phyloP scores from a whole-genome alignment of 225 moss, liverwort and hornwort genomes.

The Climacium dendroides region DNA sequence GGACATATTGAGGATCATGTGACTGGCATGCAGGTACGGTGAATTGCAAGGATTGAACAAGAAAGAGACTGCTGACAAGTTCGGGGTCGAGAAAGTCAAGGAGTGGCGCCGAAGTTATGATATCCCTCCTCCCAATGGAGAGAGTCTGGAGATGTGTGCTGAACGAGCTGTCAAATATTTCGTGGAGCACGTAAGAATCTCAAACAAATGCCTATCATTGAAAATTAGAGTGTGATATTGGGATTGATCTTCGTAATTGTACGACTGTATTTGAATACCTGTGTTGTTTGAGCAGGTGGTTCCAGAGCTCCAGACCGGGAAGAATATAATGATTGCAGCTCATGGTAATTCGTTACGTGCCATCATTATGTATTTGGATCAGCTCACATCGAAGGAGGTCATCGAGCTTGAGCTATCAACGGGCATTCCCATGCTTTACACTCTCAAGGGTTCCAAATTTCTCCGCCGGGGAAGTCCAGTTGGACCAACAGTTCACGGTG shows the following conservation, averaged over 20 bases:
- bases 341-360: conserved; percentile 88
- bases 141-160: conserved; percentile 89
- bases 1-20: not conserved
- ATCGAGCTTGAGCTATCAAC: conserved; percentile 93
- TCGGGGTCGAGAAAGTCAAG: conserved; percentile 64
- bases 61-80: conserved; percentile 89
- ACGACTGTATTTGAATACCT: not conserved
- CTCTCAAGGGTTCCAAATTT: conserved; percentile 52
- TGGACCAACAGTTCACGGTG: conserved; percentile 58
- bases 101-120: conserved; percentile 87
- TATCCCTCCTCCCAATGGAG: conserved; percentile 87
- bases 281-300: conserved; percentile 46
- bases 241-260: not conserved
- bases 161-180: conserved; percentile 89
- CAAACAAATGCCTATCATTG: not conserved
- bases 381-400: conserved; percentile 76
- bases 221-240: not conserved
- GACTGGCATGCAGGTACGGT: conserved; percentile 44
- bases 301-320: conserved; percentile 70
- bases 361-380: conserved; percentile 94
- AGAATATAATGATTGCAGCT: conserved; percentile 84
- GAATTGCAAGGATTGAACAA: conserved; percentile 93
- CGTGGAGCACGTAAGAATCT: conserved; percentile 29
- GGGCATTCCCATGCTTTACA: conserved; percentile 93
- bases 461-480: conserved; percentile 78